Evolutionary conservation across 495 filamentous ascomycete species (phyloP).

Genomic region (Talaromyces ruber): DNA sequence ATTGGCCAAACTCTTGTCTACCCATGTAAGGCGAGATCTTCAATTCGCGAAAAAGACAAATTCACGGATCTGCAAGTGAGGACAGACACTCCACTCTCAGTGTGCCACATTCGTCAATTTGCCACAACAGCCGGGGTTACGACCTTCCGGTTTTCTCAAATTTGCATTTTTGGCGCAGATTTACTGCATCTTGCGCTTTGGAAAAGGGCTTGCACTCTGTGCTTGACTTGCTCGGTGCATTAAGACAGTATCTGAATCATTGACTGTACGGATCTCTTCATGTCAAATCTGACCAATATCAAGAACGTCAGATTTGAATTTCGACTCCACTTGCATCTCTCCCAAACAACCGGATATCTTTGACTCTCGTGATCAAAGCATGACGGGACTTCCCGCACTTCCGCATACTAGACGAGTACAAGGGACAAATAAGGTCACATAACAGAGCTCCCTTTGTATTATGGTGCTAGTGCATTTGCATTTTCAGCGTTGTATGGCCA

Average conservation of each 20-base stretch:
- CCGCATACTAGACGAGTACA: slow-evolving; percentile 20
- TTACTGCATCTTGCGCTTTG: neutral
- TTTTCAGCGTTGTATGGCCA: slow-evolving; percentile 9
- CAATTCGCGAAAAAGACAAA: neutral
- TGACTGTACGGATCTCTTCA: neutral
- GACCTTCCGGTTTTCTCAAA: neutral
- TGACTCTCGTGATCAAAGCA: slow-evolving; percentile 36
- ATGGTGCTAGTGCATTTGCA: slow-evolving; percentile 21
- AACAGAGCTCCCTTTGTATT: slow-evolving; percentile 16
- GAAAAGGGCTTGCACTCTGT: neutral
- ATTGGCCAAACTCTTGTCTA: neutral
- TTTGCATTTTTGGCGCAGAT: neutral
- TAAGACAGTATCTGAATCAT: neutral
- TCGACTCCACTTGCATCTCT: slow-evolving; percentile 27
- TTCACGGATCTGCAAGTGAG: neutral
- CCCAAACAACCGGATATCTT: slow-evolving; percentile 30
- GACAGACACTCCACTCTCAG: neutral
- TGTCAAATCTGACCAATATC: neutral
- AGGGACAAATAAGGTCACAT: slow-evolving; percentile 30
- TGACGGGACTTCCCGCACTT: slow-evolving; percentile 30
- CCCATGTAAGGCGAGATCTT: neutral
- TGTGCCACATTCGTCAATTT: neutral
- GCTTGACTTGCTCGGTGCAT: neutral
- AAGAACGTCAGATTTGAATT: slow-evolving; percentile 40
- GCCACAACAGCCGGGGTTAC: neutral